Evolutionary conservation across 2,329 filamentous ascomycete species (phyloP), one percentile per base, ranked within the genome.

Genomic region (Hortaea werneckii): DNA sequence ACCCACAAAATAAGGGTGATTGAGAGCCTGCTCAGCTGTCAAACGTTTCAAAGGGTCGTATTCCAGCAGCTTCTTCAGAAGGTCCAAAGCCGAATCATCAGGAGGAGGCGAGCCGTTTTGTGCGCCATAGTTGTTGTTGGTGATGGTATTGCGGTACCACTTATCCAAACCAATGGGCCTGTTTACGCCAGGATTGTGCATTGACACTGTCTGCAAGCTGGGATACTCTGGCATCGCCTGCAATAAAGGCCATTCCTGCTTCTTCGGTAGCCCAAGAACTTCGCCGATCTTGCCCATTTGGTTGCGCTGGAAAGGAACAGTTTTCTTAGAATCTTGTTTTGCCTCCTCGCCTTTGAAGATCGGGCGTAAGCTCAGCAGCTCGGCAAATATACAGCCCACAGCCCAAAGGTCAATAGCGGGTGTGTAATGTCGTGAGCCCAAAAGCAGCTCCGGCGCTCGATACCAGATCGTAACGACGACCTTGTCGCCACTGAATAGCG

Each of bases 391-490:
- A 65, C 92, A 98, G 1, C 92, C 92, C 1, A 98, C 82, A 2
- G 92, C 92, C 92, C 92, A 98, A 66, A 96, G 81, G 65, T 98
- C 92, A 53, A 98, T 87, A 20, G 92, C 90, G 0, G 92, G 89
- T 0, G 92, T 96, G 68, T 98, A 98, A 65, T 98, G 92, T n/a
- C 86, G 79, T 42, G 83, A 87, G 2, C 92, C 92, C 3, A 98
- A 79, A 1, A 98, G 78, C 4, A 98, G 75, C 65, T 98, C 92
- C 0, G 92, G 92, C 0, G 92, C 92, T 20, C 92, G 86, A 60
- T 98, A 98, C 92, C 92, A 98, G 52, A 98, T 98, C 0, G 92
- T 98, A 10, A 98, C 92, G 43, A 98, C 92, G 2, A 98, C 92
- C 64, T 98, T 98, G 58, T 98, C 92, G 43, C 92, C 92, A 12